Percentiles rank a stretch among this genome's conserved stretches.
These are phyloP conservation scores for Fusarium virguliforme DNA, from an alignment of 2,329 filamentous ascomycete genomes.

Conservation along the genomic window DNA sequence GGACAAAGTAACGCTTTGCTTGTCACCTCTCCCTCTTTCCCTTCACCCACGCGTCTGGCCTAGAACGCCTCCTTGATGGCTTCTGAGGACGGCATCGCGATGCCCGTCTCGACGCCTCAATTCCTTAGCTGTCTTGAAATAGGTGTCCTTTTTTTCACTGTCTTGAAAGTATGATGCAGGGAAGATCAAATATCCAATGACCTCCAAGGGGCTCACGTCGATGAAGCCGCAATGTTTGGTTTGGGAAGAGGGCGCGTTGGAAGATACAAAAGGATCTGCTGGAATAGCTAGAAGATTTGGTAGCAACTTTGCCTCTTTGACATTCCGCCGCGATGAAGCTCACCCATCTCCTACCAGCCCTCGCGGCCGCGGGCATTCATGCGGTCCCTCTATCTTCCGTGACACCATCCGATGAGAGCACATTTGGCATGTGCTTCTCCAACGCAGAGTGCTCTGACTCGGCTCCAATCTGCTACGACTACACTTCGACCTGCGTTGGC, in stretches of 20 bases:
- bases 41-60: background rate
- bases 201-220: background rate
- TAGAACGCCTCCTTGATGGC: background rate
- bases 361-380: background rate
- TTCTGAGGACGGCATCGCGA: background rate
- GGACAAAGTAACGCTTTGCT: background rate
- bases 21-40: background rate
- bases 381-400: background rate
- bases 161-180: background rate
- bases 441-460: conserved; percentile 2
- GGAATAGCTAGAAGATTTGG: background rate
- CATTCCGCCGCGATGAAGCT: background rate
- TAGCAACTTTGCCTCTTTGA: conserved; percentile 6
- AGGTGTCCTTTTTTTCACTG: background rate
- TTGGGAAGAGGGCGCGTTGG: background rate
- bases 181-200: conserved; percentile 5
- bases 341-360: background rate
- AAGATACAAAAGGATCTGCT: conserved; percentile 5
- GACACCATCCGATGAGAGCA: background rate
- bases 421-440: conserved; percentile 4
- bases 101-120: background rate
- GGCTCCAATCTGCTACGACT: conserved; percentile 1
- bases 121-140: background rate
- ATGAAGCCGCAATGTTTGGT: background rate
- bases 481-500: conserved; percentile 3